Evolutionary conservation across 106 monocot genomes (phyloP).

Genomic region (Dioscorea dumetorum): DNA sequence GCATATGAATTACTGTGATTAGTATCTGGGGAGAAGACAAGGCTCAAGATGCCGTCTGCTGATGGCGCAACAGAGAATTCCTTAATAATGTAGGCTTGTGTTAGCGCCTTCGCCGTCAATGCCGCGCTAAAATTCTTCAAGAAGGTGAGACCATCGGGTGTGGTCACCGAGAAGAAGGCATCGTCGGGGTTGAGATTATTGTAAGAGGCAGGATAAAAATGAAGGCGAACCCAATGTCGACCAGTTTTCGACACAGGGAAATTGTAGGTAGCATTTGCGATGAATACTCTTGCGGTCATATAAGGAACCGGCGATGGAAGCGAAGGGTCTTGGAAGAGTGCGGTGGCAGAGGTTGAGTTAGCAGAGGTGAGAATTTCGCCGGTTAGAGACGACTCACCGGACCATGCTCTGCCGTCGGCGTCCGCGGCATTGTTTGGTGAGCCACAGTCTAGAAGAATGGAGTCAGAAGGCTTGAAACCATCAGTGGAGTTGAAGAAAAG

Average conservation of each 20-base stretch:
- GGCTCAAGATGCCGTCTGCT: conserved; percentile 24
- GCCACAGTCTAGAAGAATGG: conserved; percentile 54
- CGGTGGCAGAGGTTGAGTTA: conserved; percentile 33
- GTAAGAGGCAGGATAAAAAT: conserved; percentile 80
- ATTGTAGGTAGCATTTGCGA: conserved; percentile 38
- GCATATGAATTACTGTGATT: conserved; percentile 45
- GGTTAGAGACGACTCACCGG: not conserved
- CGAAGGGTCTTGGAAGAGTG: conserved; percentile 66
- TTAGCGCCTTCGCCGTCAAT: conserved; percentile 52
- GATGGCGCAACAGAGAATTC: conserved; percentile 56
- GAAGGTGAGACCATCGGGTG: conserved; percentile 55
- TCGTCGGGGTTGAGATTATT: conserved; percentile 29
- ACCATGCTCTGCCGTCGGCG: conserved; percentile 40
- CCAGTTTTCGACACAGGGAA: conserved; percentile 36
- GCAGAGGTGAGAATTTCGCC: conserved; percentile 3
- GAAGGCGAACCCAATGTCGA: conserved; percentile 72
- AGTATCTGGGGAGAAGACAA: conserved; percentile 61
- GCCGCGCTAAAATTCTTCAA: conserved; percentile 78
- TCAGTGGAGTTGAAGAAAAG: not conserved
- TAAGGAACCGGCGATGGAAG: conserved; percentile 75
- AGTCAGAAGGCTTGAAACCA: conserved; percentile 16
- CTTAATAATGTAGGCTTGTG: conserved; percentile 44
- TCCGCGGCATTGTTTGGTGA: conserved; percentile 29
- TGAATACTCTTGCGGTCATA: conserved; percentile 76
- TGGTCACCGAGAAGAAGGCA: conserved; percentile 59